These are phyloP conservation scores for Aspergillus biplanus DNA, from an alignment of 495 filamentous ascomycete species.

Conservation along the genomic window DNA sequence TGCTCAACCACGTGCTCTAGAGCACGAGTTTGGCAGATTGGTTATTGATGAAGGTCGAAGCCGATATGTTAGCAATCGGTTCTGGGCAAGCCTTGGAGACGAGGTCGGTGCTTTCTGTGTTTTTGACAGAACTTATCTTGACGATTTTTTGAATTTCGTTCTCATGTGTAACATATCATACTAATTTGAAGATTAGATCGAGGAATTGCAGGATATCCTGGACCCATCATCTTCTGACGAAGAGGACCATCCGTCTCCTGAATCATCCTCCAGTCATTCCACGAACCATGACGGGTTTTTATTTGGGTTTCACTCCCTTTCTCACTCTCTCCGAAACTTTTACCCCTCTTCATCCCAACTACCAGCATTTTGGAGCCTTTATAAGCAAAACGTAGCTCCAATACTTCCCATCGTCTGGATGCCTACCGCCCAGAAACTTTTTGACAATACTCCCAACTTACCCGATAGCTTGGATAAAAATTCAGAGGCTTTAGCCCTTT, in stretches of 20 bases:
- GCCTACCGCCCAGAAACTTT: slow-evolving; percentile 56
- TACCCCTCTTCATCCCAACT: slow-evolving; percentile 65
- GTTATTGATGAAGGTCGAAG: slow-evolving; percentile 81
- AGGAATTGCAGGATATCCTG: slow-evolving; percentile 72
- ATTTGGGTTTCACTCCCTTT: slow-evolving; percentile 67
- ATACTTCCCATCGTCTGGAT: slow-evolving; percentile 70
- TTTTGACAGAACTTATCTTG: no score
- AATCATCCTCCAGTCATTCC: slow-evolving; percentile 45
- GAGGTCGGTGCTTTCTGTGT: slow-evolving; percentile 58
- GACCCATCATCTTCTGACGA: slow-evolving; percentile 68
- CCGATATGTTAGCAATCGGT: slow-evolving; percentile 84
- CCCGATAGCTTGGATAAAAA: slow-evolving; percentile 60
- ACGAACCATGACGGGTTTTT: slow-evolving; percentile 71
- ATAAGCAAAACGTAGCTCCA: slow-evolving; percentile 71
- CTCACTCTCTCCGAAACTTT: slow-evolving; percentile 47
- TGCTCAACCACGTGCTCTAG: slow-evolving; percentile 40
- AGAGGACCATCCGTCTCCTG: slow-evolving; percentile 63
- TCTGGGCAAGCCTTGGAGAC: slow-evolving; percentile 87
- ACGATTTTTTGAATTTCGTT: no score
- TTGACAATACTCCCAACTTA: slow-evolving; percentile 48
- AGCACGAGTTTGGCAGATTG: slow-evolving; percentile 76
- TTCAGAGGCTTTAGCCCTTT: slow-evolving; percentile 73
- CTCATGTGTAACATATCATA: not conserved
- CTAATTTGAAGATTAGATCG: slow-evolving; percentile 53
- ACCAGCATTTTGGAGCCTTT: slow-evolving; percentile 69